Percentiles rank a stretch among this genome's conserved stretches.
These are phyloP conservation scores for Papiliotrema nemorosa DNA, from an alignment of 1,284 basidiomycete genomes.

Conservation along the genomic window DNA sequence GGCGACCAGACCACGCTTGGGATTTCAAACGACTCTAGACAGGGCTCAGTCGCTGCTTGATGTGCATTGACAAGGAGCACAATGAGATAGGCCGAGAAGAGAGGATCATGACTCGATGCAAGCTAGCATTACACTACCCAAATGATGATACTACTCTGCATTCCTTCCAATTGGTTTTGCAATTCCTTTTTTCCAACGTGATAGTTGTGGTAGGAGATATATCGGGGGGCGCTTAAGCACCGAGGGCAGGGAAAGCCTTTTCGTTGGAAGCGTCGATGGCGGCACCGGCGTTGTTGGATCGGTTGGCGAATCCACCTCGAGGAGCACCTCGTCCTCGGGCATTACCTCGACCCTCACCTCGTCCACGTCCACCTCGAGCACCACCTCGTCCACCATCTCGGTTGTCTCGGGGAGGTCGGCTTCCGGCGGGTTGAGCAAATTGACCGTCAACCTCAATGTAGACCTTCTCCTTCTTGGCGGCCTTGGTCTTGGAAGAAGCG, in stretches of 20 bases:
- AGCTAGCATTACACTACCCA: too few species aligned
- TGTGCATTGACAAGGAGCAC: too few species aligned
- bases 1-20: too few species aligned
- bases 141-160: too few species aligned
- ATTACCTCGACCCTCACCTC: conserved; percentile 25
- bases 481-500: conserved; percentile 29
- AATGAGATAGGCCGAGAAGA: too few species aligned
- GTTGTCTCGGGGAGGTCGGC: conserved; percentile 28
- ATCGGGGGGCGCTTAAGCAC: conserved; percentile 26
- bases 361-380: conserved; percentile 15
- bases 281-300: conserved; percentile 31
- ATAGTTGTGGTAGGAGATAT: background rate
- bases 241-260: conserved; percentile 75
- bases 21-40: too few species aligned
- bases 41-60: too few species aligned
- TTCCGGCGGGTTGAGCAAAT: conserved; percentile 42
- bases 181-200: too few species aligned
- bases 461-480: conserved; percentile 49
- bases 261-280: conserved; percentile 69
- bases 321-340: conserved; percentile 31
- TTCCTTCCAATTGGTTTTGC: too few species aligned
- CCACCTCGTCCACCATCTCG: conserved; percentile 22
- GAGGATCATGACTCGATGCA: too few species aligned
- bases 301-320: conserved; percentile 44
- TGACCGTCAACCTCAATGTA: conserved; percentile 49